Evolutionary conservation across 371 early-diverging fungal species (phyloP).

Genomic region (Blastocladiella emersonii): DNA sequence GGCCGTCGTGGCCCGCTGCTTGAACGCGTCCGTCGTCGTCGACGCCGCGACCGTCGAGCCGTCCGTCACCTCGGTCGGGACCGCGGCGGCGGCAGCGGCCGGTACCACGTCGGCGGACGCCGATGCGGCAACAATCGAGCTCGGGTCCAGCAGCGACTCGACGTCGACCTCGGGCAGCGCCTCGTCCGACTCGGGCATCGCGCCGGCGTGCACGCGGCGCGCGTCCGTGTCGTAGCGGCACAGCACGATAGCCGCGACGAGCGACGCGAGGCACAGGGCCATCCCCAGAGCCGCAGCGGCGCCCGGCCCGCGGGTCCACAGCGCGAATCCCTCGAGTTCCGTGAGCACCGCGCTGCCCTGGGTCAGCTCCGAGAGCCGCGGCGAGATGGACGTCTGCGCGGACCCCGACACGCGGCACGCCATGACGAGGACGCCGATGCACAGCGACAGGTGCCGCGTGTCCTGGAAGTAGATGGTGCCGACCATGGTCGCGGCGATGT

Average conservation of each 20-base stretch:
- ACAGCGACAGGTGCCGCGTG: constrained; percentile 35
- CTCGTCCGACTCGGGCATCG: not conserved
- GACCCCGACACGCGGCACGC: constrained; percentile 46
- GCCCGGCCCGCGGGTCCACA: constrained; percentile 9
- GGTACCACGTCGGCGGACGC: no score
- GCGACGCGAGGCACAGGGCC: constrained; percentile 20
- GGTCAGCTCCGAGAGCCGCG: constrained; percentile 21
- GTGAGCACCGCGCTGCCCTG: no score
- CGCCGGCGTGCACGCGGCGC: constrained; percentile 11
- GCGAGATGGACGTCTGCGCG: constrained; percentile 42
- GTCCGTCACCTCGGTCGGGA: no score
- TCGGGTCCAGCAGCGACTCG: no score
- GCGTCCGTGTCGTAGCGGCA: constrained; percentile 15
- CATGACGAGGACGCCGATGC: constrained; percentile 42
- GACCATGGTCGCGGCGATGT: constrained; percentile 43
- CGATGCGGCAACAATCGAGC: no score
- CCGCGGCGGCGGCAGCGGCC: no score
- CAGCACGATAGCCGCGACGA: constrained; percentile 14
- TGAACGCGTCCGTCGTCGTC: no score
- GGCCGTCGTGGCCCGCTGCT: no score
- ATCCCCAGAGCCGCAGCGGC: constrained; percentile 34
- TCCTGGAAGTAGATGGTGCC: constrained; percentile 37
- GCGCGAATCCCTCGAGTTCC: constrained; percentile 4
- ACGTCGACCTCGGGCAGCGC: no score
- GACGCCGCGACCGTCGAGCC: no score